Conservation (phyloP, 257 asterid genomes). For the Plectranthus barbatus region DNA sequence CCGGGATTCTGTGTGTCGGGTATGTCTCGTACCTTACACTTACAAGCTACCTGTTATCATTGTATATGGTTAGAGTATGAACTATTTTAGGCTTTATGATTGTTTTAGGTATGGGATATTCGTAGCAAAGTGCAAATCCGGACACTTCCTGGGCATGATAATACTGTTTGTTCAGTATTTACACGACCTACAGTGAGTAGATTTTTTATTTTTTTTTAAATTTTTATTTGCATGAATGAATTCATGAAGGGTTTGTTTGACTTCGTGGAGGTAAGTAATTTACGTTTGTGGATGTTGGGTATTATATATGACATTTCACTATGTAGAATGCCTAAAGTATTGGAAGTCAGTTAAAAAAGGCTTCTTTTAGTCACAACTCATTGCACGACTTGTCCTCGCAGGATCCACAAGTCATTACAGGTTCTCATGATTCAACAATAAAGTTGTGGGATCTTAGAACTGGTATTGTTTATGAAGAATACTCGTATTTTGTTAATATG, state of each 20-base stretch:
- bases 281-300: background rate
- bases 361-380: constrained; percentile 9
- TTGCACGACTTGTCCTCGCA: constrained; percentile 27
- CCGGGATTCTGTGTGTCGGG: constrained; percentile 94
- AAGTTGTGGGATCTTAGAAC: constrained; percentile 90
- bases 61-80: background rate
- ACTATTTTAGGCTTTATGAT: constrained; percentile 14
- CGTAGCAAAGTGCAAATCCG: constrained; percentile 90
- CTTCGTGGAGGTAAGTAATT: background rate
- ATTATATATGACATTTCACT: background rate
- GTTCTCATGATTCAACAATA: constrained; percentile 90
- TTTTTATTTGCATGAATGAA: no score
- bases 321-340: background rate
- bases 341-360: constrained; percentile 2
- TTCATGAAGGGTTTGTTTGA: background rate
- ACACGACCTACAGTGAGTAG: constrained; percentile 67
- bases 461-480: constrained; percentile 30
- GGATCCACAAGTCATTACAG: constrained; percentile 99
- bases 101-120: constrained; percentile 79
- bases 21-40: constrained; percentile 21
- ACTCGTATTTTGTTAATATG: background rate
- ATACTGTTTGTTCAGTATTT: constrained; percentile 95
- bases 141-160: constrained; percentile 90
- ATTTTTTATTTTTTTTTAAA: no score
- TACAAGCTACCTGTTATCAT: background rate